Evolutionary conservation across 2,329 filamentous ascomycete species (phyloP).

Genomic region (Emericellopsis atlantica): DNA sequence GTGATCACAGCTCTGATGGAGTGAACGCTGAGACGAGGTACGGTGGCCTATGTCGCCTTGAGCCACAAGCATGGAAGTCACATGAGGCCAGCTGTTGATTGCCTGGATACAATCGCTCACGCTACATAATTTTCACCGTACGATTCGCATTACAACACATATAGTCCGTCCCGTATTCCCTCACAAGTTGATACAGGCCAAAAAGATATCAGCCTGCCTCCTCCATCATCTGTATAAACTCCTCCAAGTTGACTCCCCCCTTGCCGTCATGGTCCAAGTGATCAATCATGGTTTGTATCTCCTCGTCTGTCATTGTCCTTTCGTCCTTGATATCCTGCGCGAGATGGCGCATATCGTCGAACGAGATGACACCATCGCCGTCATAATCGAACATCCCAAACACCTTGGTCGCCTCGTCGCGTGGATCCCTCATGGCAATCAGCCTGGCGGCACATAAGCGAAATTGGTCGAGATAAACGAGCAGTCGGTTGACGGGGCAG

Average conservation of each 20-base stretch:
- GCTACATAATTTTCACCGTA: no score
- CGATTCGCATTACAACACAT: no score
- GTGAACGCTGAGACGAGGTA: no score
- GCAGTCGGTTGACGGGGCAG: slow-evolving; percentile 29
- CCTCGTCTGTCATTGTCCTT: slow-evolving; percentile 73
- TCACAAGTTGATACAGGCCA: no score
- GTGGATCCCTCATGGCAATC: slow-evolving; percentile 71
- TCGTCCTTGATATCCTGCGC: slow-evolving; percentile 80
- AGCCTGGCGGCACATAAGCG: slow-evolving; percentile 64
- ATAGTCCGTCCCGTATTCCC: no score
- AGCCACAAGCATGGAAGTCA: no score
- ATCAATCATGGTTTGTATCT: slow-evolving; percentile 91
- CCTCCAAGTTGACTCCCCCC: slow-evolving; percentile 59
- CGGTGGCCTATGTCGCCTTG: no score
- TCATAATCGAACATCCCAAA: slow-evolving; percentile 91
- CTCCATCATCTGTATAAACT: slow-evolving; percentile 54
- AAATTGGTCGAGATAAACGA: slow-evolving; percentile 42
- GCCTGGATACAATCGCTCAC: no score
- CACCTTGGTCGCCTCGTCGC: slow-evolving; percentile 82
- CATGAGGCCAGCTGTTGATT: no score
- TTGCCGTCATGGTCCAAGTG: slow-evolving; percentile 95
- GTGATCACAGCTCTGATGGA: no score
- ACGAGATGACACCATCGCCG: slow-evolving; percentile 78
- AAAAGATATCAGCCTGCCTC: slow-evolving; percentile 18
- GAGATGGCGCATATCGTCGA: slow-evolving; percentile 78